A percentile compares a stretch with the other conserved stretches of the same genome.
phyloP scores from a whole-genome alignment of 306 rosid species.

The Echinosophora koreensis region DNA sequence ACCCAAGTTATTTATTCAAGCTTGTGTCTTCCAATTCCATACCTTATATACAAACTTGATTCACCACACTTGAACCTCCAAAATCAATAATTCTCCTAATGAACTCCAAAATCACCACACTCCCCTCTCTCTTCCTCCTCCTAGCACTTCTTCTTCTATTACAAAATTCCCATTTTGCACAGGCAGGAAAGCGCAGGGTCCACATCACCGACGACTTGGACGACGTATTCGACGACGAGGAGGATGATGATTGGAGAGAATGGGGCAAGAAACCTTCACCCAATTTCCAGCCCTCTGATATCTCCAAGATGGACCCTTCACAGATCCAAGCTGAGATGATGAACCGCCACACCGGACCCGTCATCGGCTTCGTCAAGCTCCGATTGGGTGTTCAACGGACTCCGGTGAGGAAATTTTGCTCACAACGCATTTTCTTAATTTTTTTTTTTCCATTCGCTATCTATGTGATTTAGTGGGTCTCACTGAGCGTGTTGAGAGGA shows the following conservation, averaged over 20 bases:
- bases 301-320: conserved; percentile 66
- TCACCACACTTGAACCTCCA: neutral
- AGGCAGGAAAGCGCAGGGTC: conserved; percentile 64
- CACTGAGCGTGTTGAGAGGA: no score
- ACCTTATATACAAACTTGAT: no score
- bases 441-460: no score
- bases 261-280: conserved; percentile 83
- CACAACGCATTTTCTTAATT: neutral
- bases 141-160: conserved; percentile 45
- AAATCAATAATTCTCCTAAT: conserved; percentile 12
- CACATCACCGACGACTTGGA: conserved; percentile 90
- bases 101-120: conserved; percentile 39
- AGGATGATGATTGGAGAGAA: conserved; percentile 84
- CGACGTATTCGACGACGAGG: conserved; percentile 87
- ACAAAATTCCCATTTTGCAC: conserved; percentile 42
- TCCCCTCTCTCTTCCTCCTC: conserved; percentile 45
- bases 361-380: conserved; percentile 87
- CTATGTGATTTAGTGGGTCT: no score
- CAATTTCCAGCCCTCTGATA: conserved; percentile 61
- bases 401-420: conserved; percentile 53
- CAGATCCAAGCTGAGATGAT: conserved; percentile 84
- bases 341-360: conserved; percentile 75
- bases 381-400: conserved; percentile 69
- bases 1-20: no score
- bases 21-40: no score